Base-by-base conservation (phyloP, 202 grass and related monocot genomes). In the Digitaria exilis region DNA sequence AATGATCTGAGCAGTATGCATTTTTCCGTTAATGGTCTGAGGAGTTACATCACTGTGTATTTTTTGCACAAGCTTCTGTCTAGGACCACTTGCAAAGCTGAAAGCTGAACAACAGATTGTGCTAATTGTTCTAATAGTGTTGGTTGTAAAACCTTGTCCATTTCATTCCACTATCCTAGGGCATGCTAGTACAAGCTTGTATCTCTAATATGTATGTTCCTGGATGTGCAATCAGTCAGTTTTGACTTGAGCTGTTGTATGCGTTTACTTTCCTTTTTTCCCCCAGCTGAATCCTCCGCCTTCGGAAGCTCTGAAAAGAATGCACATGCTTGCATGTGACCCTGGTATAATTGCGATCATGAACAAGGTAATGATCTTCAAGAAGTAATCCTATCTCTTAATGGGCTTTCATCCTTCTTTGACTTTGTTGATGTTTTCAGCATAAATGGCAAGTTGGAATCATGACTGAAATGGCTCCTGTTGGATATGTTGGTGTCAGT, bases 321-420 rank as follows among this genome's bases (percentile, higher is more conserved):
- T 98, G 96, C 96, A 98, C 78, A 94, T 93, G 89, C 93, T 98
- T 88, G 96, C 96, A 73, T 98, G 89, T 58, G 96, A 98, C 79
- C 89, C 93, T 81, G 96, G 93, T 50, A 96, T 98, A 77, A 89
- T 98, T 92, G 93, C 87, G 15, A 92, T 99, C 64, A 96, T 99
- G 96, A 96, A 92, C 88, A 99, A 96, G 96, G 96, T 99, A 88
- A 83, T 6, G 11, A 39, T 77, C 75, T 87, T 89, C 21, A 69
- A 52, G 70, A 42, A 35, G 42, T 58, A 49, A 57, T n/a, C 70
- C 65, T 82, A 49, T 73, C 43, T 66, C 24, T 79, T 89, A 71
- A 22, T 24, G 11, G 16, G 26, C 15, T 69, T 88, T 60, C 49
- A 14, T 82, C 18, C 41, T 80, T 65, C 81, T 69, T 41, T 81